Evolutionary conservation across 768 basidiomycete species (phyloP).

Genomic region (Nevesoporus exiguus): DNA sequence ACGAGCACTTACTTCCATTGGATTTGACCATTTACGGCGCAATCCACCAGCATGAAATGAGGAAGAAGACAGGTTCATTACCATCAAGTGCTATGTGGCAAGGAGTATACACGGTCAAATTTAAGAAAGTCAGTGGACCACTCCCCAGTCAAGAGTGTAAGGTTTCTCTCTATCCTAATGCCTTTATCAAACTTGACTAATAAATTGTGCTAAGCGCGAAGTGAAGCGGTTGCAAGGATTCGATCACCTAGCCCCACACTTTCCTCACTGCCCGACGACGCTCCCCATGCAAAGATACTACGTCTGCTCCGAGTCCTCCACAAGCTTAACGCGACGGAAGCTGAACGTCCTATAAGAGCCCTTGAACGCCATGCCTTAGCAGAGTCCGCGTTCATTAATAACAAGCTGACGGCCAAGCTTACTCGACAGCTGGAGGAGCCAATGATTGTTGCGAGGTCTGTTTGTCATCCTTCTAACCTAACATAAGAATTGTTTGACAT

Average conservation of each 20-base stretch:
- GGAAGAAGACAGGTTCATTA: slow-evolving; percentile 63
- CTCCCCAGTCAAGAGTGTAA: slow-evolving; percentile 59
- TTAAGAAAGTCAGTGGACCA: slow-evolving; percentile 88
- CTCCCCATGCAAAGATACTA: slow-evolving; percentile 85
- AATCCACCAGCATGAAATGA: slow-evolving; percentile 85
- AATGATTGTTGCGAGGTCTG: slow-evolving; percentile 96
- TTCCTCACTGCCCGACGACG: slow-evolving; percentile 79
- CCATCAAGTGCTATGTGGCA: slow-evolving; percentile 82
- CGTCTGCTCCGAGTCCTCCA: slow-evolving; percentile 85
- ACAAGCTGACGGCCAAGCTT: slow-evolving; percentile 97
- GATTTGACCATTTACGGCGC: slow-evolving; percentile 96
- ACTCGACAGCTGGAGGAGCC: slow-evolving; percentile 95
- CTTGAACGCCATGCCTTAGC: slow-evolving; percentile 57
- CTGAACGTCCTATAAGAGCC: slow-evolving; percentile 50
- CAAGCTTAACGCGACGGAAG: slow-evolving; percentile 72
- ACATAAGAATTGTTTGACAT: not conserved
- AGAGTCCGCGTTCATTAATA: slow-evolving; percentile 91
- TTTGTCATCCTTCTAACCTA: slow-evolving; percentile 32
- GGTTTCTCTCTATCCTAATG: slow-evolving; percentile 16
- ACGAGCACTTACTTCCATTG: slow-evolving; percentile 77
- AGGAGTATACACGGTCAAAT: slow-evolving; percentile 87
- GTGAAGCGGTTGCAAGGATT: slow-evolving; percentile 43
- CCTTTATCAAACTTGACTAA: slow-evolving; percentile 1
- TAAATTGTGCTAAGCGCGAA: slow-evolving; percentile 30
- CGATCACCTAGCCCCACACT: slow-evolving; percentile 65